Base-by-base conservation (phyloP, 306 rosid genomes). In the Pyrus pyrifolia region DNA sequence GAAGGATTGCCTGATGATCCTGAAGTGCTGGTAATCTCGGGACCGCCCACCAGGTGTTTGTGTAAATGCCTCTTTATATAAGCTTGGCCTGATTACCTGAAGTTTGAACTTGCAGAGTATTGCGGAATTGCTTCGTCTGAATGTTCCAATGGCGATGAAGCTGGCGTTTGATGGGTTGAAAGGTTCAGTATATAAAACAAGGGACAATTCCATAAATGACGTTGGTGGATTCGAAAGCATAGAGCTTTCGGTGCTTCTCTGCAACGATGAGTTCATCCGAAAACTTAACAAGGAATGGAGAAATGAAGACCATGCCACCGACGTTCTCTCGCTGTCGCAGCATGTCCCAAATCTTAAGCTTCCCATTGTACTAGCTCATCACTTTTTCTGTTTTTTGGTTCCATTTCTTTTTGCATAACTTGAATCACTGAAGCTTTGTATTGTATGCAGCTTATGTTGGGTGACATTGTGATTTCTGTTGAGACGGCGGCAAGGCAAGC, bases 401-500 rank as follows among this genome's bases (percentile, higher is more conserved):
- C n/a, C 53, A 23, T 73, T 40, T 3, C 10, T 18, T 65, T 1
- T 31, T 31, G 44, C 40, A 2, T 62, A 62, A 61, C 35, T 29
- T 14, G 29, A 30, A 22, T 29, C 11, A 62, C 40, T 29, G 38
- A 62, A 30, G n/a, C 0, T 62, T 62, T 3, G 42, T 29, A 7
- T 62, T 4, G 2, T 29, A 42, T 86, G 85, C 91, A 92, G 98
- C 97, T 95, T 82, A 92, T 92, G 97, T 80, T 95, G 81, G 98
- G 98, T 55, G 98, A 95, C 76, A 80, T 92, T 70, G 89, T 95
- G 75, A 89, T 95, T 85, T 95, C 98, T 35, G 85, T 90, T 23
- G 98, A 95, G 93, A 95, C 97, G 46, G 98, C 93, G 1, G 96
- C 92, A 52, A 85, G 96, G 77, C 98, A 95, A 82, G 97, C 98